Percentiles rank a stretch among this genome's conserved stretches.
Conservation (phyloP, 176 grass and related monocot genomes). For the Triticum urartu region DNA sequence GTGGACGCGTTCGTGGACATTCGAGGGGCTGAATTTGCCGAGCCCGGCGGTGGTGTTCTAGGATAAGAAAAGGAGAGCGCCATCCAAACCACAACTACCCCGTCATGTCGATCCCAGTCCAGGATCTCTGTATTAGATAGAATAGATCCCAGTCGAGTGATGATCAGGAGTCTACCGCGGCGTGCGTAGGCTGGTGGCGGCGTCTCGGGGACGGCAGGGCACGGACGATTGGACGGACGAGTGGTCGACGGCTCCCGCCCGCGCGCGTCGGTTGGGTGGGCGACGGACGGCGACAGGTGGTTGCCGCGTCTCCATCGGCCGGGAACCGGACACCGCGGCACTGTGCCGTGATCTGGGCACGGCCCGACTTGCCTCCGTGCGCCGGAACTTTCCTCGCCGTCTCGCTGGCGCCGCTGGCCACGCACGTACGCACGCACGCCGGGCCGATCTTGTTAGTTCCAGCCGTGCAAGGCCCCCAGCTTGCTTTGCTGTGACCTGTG, state of each 20-base stretch:
- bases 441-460: not conserved
- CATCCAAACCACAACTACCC: not conserved
- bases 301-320: constrained; percentile 40
- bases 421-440: not conserved
- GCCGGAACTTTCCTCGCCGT: not conserved
- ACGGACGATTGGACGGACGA: not conserved
- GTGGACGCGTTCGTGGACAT: no score
- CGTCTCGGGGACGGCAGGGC: constrained; percentile 22
- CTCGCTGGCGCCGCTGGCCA: not conserved
- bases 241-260: not conserved
- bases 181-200: constrained; percentile 20
- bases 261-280: constrained; percentile 31
- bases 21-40: no score
- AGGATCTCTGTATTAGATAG: not conserved
- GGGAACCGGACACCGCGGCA: constrained; percentile 16
- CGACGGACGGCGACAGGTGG: constrained; percentile 44
- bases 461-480: no score
- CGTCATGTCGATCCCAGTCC: not conserved
- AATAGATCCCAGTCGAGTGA: not conserved
- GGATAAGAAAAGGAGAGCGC: not conserved
- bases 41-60: no score
- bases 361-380: not conserved
- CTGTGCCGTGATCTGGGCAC: constrained; percentile 18
- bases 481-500: no score
- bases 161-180: not conserved